Percentiles rank a stretch among this genome's conserved stretches.
phyloP scores from a whole-genome alignment of 1,139 yeast species.

The Hyphopichia fennica region DNA sequence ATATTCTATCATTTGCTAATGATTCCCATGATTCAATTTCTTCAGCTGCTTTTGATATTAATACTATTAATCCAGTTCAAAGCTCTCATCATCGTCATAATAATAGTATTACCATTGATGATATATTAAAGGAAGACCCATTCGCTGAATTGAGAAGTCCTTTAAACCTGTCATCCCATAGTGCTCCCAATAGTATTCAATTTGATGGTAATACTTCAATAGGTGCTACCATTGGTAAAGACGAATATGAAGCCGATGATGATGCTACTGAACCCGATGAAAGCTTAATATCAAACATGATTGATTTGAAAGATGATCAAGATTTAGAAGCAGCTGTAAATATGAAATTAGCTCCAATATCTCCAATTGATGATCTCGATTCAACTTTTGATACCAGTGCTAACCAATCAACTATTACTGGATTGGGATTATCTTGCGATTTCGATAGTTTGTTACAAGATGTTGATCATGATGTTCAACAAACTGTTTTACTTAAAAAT shows the following conservation, averaged over 20 bases:
- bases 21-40: slow-evolving; percentile 1
- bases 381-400: not conserved
- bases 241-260: slow-evolving; percentile 9
- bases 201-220: not conserved
- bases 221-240: not conserved
- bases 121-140: slow-evolving; percentile 22
- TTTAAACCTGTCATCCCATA: slow-evolving; percentile 1
- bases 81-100: not conserved
- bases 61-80: not conserved
- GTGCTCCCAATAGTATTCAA: slow-evolving; percentile 3
- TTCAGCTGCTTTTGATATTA: not conserved
- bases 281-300: slow-evolving; percentile 5
- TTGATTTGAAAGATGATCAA: slow-evolving; percentile 1
- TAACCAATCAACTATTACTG: not conserved
- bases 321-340: not conserved
- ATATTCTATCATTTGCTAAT: slow-evolving; percentile 1
- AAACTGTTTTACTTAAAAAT: too few relatives aligned
- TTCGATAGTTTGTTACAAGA: not conserved
- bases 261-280: slow-evolving; percentile 7
- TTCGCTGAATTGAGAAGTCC: slow-evolving; percentile 14
- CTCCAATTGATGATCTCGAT: not conserved
- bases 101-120: slow-evolving; percentile 20
- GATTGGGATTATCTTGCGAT: slow-evolving; percentile 2
- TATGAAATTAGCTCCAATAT: not conserved
- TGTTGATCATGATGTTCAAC: not conserved